Percentiles rank a stretch among this genome's conserved stretches.
These are phyloP conservation scores for Porodaedalea pini DNA, from an alignment of 1,284 basidiomycete species.

Conservation along the genomic window DNA sequence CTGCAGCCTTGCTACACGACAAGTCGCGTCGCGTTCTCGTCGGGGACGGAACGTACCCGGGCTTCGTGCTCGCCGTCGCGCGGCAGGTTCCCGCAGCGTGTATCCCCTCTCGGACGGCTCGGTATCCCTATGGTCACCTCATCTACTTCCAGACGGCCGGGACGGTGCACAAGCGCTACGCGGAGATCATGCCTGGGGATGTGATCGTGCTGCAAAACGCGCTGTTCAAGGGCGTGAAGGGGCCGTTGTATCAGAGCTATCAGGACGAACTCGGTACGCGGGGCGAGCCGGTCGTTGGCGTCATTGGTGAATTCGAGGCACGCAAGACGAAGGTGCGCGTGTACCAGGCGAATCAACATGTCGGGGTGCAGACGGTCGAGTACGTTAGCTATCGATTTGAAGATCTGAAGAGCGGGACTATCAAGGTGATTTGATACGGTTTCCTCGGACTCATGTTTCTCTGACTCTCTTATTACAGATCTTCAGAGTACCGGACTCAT, in stretches of 20 bases:
- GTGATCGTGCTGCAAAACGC: conserved; percentile 74
- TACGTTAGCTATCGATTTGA: conserved; percentile 81
- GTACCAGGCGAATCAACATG: conserved; percentile 78
- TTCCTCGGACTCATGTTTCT: not conserved
- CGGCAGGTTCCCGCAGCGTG: conserved; percentile 55
- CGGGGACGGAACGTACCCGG: conserved; percentile 79
- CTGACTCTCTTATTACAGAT: conserved; percentile 34
- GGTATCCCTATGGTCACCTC: conserved; percentile 61
- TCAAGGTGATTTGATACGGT: conserved; percentile 54
- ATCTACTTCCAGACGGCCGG: conserved; percentile 70
- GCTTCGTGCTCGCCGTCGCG: conserved; percentile 70
- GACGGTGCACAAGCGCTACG: conserved; percentile 65
- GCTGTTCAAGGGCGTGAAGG: conserved; percentile 86
- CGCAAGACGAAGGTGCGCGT: conserved; percentile 84
- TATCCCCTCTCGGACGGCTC: conserved; percentile 29
- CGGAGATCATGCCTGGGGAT: conserved; percentile 86
- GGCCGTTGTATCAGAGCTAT: conserved; percentile 63
- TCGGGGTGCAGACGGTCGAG: conserved; percentile 75
- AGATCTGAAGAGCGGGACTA: conserved; percentile 80
- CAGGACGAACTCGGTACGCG: conserved; percentile 57
- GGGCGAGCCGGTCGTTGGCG: conserved; percentile 62
- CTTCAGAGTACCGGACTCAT: conserved; percentile 49
- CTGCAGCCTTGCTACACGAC: conserved; percentile 63
- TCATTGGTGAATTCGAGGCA: conserved; percentile 78
- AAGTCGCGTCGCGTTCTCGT: conserved; percentile 72